Conservation (phyloP, 371 early-diverging fungal species). For the Mucor irregularis region DNA sequence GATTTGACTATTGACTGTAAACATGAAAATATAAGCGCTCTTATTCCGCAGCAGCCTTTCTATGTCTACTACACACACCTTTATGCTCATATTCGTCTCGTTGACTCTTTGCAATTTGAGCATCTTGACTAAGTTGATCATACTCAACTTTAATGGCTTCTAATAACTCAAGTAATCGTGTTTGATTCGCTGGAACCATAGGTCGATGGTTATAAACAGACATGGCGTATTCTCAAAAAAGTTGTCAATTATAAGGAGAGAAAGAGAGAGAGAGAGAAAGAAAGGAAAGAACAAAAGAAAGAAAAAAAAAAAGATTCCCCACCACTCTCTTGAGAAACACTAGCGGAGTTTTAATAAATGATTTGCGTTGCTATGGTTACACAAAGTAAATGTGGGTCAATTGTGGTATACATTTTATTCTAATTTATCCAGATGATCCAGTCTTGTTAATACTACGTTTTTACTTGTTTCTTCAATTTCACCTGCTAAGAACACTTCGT, state of each 20-base stretch:
- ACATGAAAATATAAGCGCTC: too few species aligned
- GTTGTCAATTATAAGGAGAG: neutral
- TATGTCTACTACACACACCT: neutral
- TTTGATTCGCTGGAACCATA: constrained; percentile 68
- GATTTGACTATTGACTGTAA: constrained; percentile 69
- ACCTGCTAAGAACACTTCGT: constrained; percentile 96
- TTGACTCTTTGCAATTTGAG: constrained; percentile 68
- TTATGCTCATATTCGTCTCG: constrained; percentile 82
- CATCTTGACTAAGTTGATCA: constrained; percentile 79
- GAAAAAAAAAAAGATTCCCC: constrained; percentile 2
- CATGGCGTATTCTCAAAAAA: constrained; percentile 23
- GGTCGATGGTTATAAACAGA: constrained; percentile 80
- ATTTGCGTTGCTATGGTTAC: neutral
- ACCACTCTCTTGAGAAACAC: too few species aligned
- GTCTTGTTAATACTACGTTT: constrained; percentile 67
- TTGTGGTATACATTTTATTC: constrained; percentile 36
- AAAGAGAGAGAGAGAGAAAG: neutral
- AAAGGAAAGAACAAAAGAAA: constrained; percentile 2
- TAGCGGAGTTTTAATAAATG: neutral
- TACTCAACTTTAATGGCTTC: constrained; percentile 85
- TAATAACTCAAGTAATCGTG: constrained; percentile 76
- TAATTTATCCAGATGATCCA: constrained; percentile 79
- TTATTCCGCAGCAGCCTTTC: neutral
- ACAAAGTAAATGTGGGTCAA: too few species aligned
- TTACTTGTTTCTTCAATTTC: constrained; percentile 97